phyloP scores from a whole-genome alignment of 2,329 filamentous ascomycete genomes.

The Cladophialophora bantiana region DNA sequence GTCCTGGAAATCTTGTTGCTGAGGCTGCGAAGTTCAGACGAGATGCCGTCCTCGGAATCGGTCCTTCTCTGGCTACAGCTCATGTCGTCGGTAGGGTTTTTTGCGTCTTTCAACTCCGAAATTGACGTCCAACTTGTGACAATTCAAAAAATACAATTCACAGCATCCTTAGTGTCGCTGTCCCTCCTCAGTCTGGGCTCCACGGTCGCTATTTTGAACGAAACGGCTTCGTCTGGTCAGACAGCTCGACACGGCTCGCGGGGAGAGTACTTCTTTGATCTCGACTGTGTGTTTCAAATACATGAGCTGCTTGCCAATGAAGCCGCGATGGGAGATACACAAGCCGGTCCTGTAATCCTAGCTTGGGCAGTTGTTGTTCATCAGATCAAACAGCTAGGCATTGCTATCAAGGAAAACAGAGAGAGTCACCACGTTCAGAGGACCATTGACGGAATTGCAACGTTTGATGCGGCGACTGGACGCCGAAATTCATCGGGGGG shows the following conservation, averaged over 20 bases:
- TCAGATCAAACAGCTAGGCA: constrained; percentile 69
- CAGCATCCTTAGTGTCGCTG: constrained; percentile 24
- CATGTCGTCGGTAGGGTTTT: constrained; percentile 56
- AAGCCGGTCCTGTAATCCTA: constrained; percentile 76
- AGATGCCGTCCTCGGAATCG: constrained; percentile 56
- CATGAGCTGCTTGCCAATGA: constrained; percentile 73
- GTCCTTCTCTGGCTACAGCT: constrained; percentile 77
- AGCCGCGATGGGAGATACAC: constrained; percentile 62
- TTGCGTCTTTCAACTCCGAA: constrained; percentile 32
- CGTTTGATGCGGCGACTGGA: constrained; percentile 38
- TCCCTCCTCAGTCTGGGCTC: constrained; percentile 32
- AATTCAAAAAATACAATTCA: constrained; percentile 31
- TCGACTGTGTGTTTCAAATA: constrained; percentile 73
- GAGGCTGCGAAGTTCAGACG: constrained; percentile 17
- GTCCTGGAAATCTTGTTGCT: constrained; percentile 32
- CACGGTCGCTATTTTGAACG: constrained; percentile 28
- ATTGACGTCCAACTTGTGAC: constrained; percentile 23
- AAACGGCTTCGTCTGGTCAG: constrained; percentile 24
- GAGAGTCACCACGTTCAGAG: constrained; percentile 52
- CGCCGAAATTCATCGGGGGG: constrained; percentile 42
- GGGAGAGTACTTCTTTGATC: constrained; percentile 62
- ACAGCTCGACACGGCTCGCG: constrained; percentile 15
- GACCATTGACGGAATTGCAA: constrained; percentile 51
- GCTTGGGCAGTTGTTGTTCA: constrained; percentile 81
- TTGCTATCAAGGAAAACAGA: constrained; percentile 64